A percentile compares a stretch with the other conserved stretches of the same genome.
Conservation (phyloP, 2,329 filamentous ascomycete genomes). For the Pezicula neosporulosa region DNA sequence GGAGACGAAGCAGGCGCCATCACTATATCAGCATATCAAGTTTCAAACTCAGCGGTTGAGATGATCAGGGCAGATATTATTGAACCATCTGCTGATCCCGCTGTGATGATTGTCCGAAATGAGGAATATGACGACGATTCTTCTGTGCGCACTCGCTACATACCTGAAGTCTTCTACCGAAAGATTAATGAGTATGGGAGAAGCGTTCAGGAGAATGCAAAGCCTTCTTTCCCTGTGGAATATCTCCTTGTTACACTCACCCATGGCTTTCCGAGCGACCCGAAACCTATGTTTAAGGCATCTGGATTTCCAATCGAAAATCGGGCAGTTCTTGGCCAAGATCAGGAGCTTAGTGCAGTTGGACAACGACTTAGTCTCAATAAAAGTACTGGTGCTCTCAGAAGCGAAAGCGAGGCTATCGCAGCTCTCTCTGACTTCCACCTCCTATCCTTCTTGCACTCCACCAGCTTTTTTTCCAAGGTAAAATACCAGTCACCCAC, state of each 20-base stretch:
- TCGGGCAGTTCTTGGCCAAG: slow-evolving; percentile 79
- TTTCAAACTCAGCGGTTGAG: slow-evolving; percentile 91
- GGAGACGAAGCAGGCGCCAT: slow-evolving; percentile 89
- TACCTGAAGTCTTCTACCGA: slow-evolving; percentile 96
- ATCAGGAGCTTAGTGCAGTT: slow-evolving; percentile 71
- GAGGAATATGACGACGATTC: slow-evolving; percentile 80
- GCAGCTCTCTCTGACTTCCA: slow-evolving; percentile 88
- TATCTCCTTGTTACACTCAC: slow-evolving; percentile 95
- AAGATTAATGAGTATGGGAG: slow-evolving; percentile 94
- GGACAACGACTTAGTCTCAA: slow-evolving; percentile 64
- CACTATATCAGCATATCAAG: slow-evolving; percentile 86
- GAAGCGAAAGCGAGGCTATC: slow-evolving; percentile 58
- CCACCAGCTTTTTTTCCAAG: slow-evolving; percentile 79
- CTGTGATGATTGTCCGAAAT: slow-evolving; percentile 88
- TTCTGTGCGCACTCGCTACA: slow-evolving; percentile 73
- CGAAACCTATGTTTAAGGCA: slow-evolving; percentile 70
- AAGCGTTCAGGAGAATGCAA: slow-evolving; percentile 95
- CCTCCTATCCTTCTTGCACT: slow-evolving; percentile 80
- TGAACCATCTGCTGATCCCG: slow-evolving; percentile 90
- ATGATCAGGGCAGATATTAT: slow-evolving; percentile 96
- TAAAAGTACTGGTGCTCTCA: slow-evolving; percentile 45
- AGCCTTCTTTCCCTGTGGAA: slow-evolving; percentile 93
- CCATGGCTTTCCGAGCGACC: slow-evolving; percentile 85
- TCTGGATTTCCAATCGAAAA: slow-evolving; percentile 87
- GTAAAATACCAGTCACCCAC: slow-evolving; percentile 45